phyloP scores from a whole-genome alignment of 176 grass and related monocot species.

The Rhipidocladum racemiflorum region DNA sequence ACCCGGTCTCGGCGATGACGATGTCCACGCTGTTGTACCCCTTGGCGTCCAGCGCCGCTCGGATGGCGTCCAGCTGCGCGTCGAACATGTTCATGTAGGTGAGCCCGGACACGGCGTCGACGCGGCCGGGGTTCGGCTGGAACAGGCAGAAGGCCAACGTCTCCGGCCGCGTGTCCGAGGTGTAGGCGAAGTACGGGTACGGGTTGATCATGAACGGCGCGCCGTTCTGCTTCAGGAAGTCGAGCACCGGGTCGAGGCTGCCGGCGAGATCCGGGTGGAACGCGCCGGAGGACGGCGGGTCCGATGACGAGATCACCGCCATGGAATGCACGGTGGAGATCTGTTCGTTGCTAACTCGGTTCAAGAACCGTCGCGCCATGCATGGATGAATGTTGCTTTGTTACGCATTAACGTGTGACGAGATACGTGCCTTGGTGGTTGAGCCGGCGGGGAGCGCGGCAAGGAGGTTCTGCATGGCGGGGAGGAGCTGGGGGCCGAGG shows the following conservation, averaged over 20 bases:
- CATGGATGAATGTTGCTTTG: neutral
- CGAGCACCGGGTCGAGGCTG: slow-evolving; percentile 66
- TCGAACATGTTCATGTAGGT: slow-evolving; percentile 98
- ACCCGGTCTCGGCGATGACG: slow-evolving; percentile 92
- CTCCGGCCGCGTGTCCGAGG: slow-evolving; percentile 72
- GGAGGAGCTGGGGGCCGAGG: slow-evolving; percentile 64
- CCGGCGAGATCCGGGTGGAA: slow-evolving; percentile 57
- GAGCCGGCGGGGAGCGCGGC: slow-evolving; percentile 68
- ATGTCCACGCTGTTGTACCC: slow-evolving; percentile 69
- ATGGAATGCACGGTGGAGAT: slow-evolving; percentile 93
- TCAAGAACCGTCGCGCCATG: neutral
- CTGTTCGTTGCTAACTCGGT: neutral
- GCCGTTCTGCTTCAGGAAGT: slow-evolving; percentile 72
- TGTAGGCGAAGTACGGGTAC: slow-evolving; percentile 94
- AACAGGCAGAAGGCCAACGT: slow-evolving; percentile 98
- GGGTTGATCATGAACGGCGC: slow-evolving; percentile 96
- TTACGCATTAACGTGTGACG: neutral
- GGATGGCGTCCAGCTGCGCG: slow-evolving; percentile 91
- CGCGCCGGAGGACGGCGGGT: slow-evolving; percentile 79
- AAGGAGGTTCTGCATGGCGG: slow-evolving; percentile 93
- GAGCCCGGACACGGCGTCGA: slow-evolving; percentile 65
- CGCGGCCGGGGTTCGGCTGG: slow-evolving; percentile 79
- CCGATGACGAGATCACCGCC: slow-evolving; percentile 73
- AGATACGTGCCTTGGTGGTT: slow-evolving; percentile 52
- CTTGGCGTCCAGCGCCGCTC: slow-evolving; percentile 63